Evolutionary conservation across 305 asterid genomes (phyloP).

Genomic region (Nicotiana rustica): DNA sequence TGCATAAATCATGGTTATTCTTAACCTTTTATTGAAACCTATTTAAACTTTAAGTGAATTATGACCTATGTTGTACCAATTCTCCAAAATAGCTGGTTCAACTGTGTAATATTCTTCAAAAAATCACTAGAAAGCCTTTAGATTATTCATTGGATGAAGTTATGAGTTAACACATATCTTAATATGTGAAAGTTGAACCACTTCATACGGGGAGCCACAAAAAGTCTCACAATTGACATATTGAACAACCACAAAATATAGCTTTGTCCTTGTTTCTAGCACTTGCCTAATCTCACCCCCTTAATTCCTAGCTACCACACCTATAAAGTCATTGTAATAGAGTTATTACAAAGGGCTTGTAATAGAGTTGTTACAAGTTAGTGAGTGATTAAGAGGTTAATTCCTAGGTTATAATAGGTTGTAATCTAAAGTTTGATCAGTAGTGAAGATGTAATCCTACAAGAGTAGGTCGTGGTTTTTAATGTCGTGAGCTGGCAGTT

Average conservation of each 20-base stretch:
- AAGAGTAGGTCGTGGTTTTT: too few species aligned
- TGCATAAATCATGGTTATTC: background rate
- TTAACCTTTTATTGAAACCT: background rate
- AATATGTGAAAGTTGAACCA: background rate
- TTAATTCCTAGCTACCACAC: background rate
- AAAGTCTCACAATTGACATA: background rate
- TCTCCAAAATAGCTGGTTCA: too few species aligned
- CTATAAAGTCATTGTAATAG: background rate
- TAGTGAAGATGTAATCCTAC: too few species aligned
- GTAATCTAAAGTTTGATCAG: too few species aligned
- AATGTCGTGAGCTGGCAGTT: too few species aligned
- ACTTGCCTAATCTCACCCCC: background rate
- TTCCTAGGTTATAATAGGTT: too few species aligned
- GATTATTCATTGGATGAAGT: background rate
- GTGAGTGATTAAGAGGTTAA: too few species aligned
- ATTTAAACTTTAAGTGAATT: background rate
- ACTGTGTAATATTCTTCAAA: too few species aligned
- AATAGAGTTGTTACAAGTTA: too few species aligned
- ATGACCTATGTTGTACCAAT: too few species aligned
- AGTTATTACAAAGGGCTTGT: too few species aligned
- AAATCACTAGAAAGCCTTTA: background rate
- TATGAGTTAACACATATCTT: background rate
- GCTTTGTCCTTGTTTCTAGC: background rate
- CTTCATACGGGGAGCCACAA: background rate
- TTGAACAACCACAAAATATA: background rate